Base-by-base conservation (phyloP, 2,329 filamentous ascomycete genomes). In the Beauveria pseudobassiana region DNA sequence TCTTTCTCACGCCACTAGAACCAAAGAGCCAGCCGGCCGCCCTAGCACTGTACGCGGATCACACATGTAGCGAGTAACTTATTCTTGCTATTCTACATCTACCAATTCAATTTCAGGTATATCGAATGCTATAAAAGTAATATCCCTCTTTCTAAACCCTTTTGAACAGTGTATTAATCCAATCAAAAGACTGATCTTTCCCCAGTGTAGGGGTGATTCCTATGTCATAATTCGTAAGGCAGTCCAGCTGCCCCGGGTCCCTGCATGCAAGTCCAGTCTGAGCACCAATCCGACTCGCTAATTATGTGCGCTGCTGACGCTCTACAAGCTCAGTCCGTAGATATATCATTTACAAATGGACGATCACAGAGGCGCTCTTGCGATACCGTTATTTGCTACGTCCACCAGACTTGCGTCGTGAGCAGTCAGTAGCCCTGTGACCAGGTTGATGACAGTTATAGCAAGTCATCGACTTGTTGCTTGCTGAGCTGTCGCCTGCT, bases 381-480 rank as follows among this genome's bases (percentile, higher is more conserved):
- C 9, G 9, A 24, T 7, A 12, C n/a, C 43, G 34, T 50, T 42
- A 55, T 12, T 49, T 52, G 34, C 54, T 24, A 52, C 61, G 61
- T 10, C 48, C 61, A 12, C 57, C 45, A n/a, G 56, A 63, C 62
- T 58, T 63, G 65, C 66, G 64, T 28, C 65, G 75, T 2, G 84
- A 79, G 69, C 87, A 89, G 22, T 85, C 79, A 53, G 71, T 74
- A 58, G 78, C 78, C 64, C 80, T 81, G 71, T 90, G 88, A 1
- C 87, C 87, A 40, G 76, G 75, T 65, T 84, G 78, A 18, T 85
- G 82, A 70, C 87, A 90, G 20, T 75, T 80, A 72, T 82, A 84
- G 70, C 88, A 90, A 51, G 76, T 77, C 65, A 72, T 67, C 26
- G 66, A 34, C 52, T 69, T 70, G 58, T 59, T 61, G 50, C 62